Evolutionary conservation across 2,329 filamentous ascomycete genomes (phyloP).

Genomic region (Phaeosphaeriaceae sp.): DNA sequence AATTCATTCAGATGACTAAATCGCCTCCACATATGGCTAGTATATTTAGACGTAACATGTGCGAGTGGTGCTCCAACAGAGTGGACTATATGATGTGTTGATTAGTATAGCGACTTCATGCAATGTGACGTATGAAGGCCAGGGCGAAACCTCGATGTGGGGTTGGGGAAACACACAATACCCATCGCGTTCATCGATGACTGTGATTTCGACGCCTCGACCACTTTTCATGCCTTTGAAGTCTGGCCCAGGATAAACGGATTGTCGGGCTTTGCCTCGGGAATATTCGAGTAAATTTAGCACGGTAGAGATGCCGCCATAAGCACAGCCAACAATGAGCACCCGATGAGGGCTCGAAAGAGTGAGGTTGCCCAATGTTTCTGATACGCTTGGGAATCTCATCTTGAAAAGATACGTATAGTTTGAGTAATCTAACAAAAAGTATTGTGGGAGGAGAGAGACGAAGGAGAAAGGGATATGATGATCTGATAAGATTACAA

Average conservation of each 20-base stretch:
- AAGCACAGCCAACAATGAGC: conserved; percentile 73
- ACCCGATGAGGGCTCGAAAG: conserved; percentile 50
- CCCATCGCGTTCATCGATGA: conserved; percentile 83
- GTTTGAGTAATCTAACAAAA: no score
- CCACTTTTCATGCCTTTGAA: conserved; percentile 48
- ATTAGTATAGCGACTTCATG: conserved; percentile 24
- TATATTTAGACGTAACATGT: conserved; percentile 67
- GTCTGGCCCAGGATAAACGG: conserved; percentile 44
- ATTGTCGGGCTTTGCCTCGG: conserved; percentile 61
- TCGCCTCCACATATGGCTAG: conserved; percentile 72
- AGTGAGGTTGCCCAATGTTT: conserved; percentile 34
- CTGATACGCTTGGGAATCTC: conserved; percentile 35
- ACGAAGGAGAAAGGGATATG: conserved; percentile 15
- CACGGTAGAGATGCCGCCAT: conserved; percentile 71
- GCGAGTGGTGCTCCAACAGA: conserved; percentile 77
- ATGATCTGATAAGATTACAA: conserved; percentile 48
- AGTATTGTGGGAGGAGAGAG: conserved; percentile 2
- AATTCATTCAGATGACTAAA: conserved; percentile 72
- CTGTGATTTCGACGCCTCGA: conserved; percentile 70
- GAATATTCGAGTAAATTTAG: conserved; percentile 72
- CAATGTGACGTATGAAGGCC: conserved; percentile 10
- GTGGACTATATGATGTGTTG: conserved; percentile 62
- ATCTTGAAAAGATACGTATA: conserved; percentile 25
- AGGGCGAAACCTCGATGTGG: conserved; percentile 26
- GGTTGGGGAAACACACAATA: conserved; percentile 65